Evolutionary conservation across 2,329 filamentous ascomycete species (phyloP).

Genomic region (Ceratocystis variospora): DNA sequence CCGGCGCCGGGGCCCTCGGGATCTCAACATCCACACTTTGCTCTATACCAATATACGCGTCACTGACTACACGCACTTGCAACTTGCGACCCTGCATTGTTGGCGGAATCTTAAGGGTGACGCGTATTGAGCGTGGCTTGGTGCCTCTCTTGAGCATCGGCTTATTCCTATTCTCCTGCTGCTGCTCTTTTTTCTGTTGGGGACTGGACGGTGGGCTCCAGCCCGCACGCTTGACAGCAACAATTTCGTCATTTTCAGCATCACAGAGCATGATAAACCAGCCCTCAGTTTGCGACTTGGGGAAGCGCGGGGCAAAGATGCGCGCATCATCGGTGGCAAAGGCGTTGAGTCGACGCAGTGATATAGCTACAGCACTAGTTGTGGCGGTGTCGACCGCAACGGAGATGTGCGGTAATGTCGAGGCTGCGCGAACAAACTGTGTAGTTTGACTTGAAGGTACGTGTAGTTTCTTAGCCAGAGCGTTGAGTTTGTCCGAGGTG

Average conservation of each 20-base stretch:
- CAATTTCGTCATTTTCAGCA: conserved; percentile 54
- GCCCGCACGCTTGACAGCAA: conserved; percentile 73
- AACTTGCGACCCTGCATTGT: conserved; percentile 41
- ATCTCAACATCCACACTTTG: conserved; percentile 38
- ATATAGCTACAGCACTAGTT: conserved; percentile 41
- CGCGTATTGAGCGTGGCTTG: conserved; percentile 6
- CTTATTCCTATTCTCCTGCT: background rate
- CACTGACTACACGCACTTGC: conserved; percentile 67
- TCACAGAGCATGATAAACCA: conserved; percentile 76
- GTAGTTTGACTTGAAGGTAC: conserved; percentile 33
- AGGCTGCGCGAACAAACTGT: conserved; percentile 45
- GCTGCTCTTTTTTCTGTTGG: conserved; percentile 7
- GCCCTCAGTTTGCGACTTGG: conserved; percentile 86
- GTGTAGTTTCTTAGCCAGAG: conserved; percentile 37
- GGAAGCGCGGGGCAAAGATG: conserved; percentile 78
- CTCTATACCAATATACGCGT: conserved; percentile 70
- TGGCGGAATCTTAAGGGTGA: conserved; percentile 30
- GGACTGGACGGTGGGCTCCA: conserved; percentile 38
- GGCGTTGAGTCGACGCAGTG: conserved; percentile 53
- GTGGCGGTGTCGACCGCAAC: conserved; percentile 36
- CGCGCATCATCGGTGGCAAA: conserved; percentile 51
- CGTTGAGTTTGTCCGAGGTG: conserved; percentile 22
- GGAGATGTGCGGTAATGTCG: conserved; percentile 54
- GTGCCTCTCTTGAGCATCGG: conserved; percentile 10
- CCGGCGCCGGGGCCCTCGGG: conserved; percentile 32